phyloP scores from a whole-genome alignment of 208 protist genomes.

The Endotrypanum monterogeii region DNA sequence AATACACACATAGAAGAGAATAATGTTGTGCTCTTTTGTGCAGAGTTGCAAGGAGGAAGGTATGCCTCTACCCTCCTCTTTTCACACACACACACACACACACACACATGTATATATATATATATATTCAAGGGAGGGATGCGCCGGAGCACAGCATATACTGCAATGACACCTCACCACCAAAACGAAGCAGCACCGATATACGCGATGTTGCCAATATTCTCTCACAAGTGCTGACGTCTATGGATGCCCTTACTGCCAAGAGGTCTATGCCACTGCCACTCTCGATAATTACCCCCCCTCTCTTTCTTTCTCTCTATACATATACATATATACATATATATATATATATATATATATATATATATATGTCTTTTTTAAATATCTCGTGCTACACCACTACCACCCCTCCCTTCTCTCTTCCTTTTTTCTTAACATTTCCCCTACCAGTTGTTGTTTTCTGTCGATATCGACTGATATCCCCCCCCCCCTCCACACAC shows the following conservation, averaged over 20 bases:
- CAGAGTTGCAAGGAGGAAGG: background rate
- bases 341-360: too few species aligned
- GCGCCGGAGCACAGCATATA: background rate
- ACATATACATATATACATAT: too few species aligned
- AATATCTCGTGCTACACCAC: too few species aligned
- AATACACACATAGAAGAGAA: background rate
- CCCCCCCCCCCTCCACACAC: background rate
- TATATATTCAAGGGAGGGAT: too few species aligned
- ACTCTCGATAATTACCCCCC: background rate
- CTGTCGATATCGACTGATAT: too few species aligned
- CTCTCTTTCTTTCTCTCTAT: background rate
- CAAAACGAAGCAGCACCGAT: background rate
- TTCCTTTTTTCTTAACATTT: background rate
- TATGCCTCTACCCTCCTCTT: background rate
- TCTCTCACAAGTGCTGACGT: background rate
- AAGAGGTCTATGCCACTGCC: background rate
- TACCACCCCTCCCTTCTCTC: conserved; percentile 10
- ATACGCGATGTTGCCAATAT: background rate
- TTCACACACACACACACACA: too few species aligned
- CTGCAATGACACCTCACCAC: background rate
- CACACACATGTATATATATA: too few species aligned
- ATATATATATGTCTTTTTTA: too few species aligned
- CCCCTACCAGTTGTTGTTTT: too few species aligned
- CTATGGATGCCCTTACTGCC: conserved; percentile 1
- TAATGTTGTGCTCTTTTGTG: background rate